Percentiles rank a stretch among this genome's conserved stretches.
These are phyloP conservation scores for Thermothelomyces thermophilus DNA, from an alignment of 2,329 filamentous ascomycete species.

Conservation along the genomic window DNA sequence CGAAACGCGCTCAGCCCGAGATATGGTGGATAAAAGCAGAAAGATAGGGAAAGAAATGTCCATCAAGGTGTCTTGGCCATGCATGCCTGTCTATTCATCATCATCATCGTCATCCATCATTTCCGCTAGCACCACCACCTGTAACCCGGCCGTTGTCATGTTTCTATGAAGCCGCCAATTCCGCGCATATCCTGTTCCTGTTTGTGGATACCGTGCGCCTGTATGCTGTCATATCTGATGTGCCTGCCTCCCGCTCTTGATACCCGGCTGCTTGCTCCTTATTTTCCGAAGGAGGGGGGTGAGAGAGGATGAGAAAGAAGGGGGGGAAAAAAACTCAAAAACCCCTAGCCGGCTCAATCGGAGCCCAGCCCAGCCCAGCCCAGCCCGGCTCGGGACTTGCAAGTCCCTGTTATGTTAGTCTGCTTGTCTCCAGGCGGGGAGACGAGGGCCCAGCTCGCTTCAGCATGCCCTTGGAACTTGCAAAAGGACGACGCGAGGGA, in stretches of 20 bases:
- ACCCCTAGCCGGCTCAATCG: not conserved
- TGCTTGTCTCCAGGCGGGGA: not conserved
- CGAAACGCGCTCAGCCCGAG: conserved; percentile 8
- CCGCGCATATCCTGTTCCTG: not conserved
- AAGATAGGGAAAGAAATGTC: not conserved
- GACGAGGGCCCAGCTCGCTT: conserved; percentile 3
- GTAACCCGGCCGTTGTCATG: not conserved
- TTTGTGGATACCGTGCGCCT: too few species aligned
- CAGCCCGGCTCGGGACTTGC: not conserved
- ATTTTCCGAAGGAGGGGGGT: not conserved
- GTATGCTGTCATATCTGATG: not conserved
- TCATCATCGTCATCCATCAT: not conserved
- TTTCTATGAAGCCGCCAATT: not conserved
- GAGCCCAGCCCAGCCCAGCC: not conserved
- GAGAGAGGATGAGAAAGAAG: too few species aligned
- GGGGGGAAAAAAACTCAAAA: not conserved
- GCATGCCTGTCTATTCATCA: not conserved
- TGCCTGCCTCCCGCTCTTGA: not conserved
- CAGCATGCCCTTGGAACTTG: conserved; percentile 4
- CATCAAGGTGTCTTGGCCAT: conserved; percentile 6
- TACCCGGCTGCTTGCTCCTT: not conserved
- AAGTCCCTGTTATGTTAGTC: too few species aligned
- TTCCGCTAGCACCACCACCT: not conserved
- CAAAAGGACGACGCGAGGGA: not conserved
- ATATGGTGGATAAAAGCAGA: not conserved